Percentiles rank a stretch among this genome's conserved stretches.
Conservation (phyloP, 768 basidiomycete species). For the Pisolithus marmoratus region DNA sequence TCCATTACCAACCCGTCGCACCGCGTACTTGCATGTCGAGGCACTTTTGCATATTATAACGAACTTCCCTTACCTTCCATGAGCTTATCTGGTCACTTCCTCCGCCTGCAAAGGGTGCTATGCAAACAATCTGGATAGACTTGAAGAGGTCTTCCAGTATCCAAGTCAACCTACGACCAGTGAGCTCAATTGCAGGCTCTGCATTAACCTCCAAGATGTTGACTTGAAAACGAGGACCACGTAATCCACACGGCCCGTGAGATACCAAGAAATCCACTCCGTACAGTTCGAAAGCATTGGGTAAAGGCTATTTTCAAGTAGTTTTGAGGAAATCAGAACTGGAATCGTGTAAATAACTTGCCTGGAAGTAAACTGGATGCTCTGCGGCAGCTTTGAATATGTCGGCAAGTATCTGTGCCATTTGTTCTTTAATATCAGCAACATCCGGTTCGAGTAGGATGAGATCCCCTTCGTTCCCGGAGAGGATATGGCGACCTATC, state of each 20-base stretch:
- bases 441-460: slow-evolving; percentile 32
- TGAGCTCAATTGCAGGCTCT: slow-evolving; percentile 93
- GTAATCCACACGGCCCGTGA: slow-evolving; percentile 25
- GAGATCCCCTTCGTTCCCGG: slow-evolving; percentile 17
- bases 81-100: slow-evolving; percentile 2
- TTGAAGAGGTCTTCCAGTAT: slow-evolving; percentile 78
- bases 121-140: slow-evolving; percentile 59
- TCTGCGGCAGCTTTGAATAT: slow-evolving; percentile 82
- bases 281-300: slow-evolving; percentile 93
- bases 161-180: slow-evolving; percentile 76
- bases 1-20: slow-evolving; percentile 5
- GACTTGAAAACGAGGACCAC: slow-evolving; percentile 41
- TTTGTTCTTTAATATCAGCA: slow-evolving; percentile 50
- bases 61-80: slow-evolving; percentile 51
- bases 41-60: slow-evolving; percentile 59
- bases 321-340: not conserved
- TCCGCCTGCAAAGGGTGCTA: slow-evolving; percentile 51
- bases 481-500: slow-evolving; percentile 53
- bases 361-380: slow-evolving; percentile 84
- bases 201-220: slow-evolving; percentile 89
- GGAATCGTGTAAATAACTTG: slow-evolving; percentile 17
- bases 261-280: slow-evolving; percentile 89
- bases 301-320: slow-evolving; percentile 50
- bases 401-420: slow-evolving; percentile 64
- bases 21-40: slow-evolving; percentile 50